Percentiles rank a stretch among this genome's conserved stretches.
Conservation (phyloP, 257 asterid genomes). For the Solanum bulbocastanum region DNA sequence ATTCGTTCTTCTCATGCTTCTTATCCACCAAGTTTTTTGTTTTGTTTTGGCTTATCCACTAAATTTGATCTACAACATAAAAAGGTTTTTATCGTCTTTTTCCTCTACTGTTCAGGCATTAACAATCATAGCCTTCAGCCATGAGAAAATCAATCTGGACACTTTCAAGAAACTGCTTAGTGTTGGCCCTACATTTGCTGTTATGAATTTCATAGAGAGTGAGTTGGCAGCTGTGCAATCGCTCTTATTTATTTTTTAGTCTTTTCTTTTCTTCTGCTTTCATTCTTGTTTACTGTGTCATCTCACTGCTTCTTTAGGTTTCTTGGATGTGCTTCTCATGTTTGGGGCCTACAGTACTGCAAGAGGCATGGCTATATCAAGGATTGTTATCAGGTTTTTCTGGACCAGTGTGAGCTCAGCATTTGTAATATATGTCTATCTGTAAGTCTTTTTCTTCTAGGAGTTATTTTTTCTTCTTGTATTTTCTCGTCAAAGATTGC, state of each 20-base stretch:
- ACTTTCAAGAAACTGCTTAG: constrained; percentile 77
- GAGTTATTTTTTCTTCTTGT: background rate
- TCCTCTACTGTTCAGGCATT: constrained; percentile 45
- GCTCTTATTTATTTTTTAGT: background rate
- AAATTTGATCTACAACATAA: background rate
- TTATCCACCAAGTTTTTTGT: background rate
- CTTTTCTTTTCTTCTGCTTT: constrained; percentile 5
- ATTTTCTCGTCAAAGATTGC: background rate
- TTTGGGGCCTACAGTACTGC: constrained; percentile 94
- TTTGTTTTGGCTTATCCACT: too few relatives aligned
- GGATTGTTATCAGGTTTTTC: constrained; percentile 84
- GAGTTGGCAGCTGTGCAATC: constrained; percentile 21
- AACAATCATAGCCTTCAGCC: constrained; percentile 73
- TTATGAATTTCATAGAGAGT: constrained; percentile 89
- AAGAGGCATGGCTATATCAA: constrained; percentile 95
- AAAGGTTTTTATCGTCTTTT: background rate
- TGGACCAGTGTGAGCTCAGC: constrained; percentile 76
- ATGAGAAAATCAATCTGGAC: constrained; percentile 49
- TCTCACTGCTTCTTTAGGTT: constrained; percentile 39
- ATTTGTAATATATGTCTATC: constrained; percentile 58
- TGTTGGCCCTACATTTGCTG: constrained; percentile 76
- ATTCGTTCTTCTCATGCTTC: background rate
- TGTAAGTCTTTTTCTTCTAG: constrained; percentile 44
- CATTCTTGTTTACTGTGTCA: constrained; percentile 10
- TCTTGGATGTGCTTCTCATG: constrained; percentile 73